Evolutionary conservation across 2,329 filamentous ascomycete species (phyloP).

Genomic region (Apiospora koreana): DNA sequence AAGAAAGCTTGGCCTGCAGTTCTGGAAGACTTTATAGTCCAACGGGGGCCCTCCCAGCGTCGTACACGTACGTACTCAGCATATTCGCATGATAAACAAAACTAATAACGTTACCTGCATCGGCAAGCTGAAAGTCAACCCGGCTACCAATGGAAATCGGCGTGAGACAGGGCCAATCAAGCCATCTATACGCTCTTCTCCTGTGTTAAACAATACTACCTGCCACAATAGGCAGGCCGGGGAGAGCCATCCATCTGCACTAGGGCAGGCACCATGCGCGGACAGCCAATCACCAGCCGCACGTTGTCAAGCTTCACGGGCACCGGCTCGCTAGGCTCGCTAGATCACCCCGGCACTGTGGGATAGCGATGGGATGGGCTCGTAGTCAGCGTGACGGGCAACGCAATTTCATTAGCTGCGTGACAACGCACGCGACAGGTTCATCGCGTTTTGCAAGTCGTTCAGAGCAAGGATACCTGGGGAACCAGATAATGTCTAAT

Average conservation of each 20-base stretch:
- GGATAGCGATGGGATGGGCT: neutral
- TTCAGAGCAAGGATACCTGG: neutral
- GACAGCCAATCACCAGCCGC: neutral
- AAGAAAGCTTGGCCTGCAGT: neutral
- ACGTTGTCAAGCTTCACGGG: constrained; percentile 5
- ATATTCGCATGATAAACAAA: neutral
- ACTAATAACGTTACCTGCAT: neutral
- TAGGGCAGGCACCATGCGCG: neutral
- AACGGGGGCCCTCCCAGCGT: neutral
- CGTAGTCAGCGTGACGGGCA: neutral
- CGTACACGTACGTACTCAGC: neutral
- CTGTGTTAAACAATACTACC: neutral
- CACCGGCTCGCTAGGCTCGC: neutral
- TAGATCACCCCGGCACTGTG: neutral
- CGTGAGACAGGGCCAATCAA: constrained; percentile 1
- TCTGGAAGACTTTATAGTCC: neutral
- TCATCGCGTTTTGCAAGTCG: neutral
- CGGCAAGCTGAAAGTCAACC: neutral
- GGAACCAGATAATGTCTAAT: too few species aligned
- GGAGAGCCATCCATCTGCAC: neutral
- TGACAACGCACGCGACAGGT: neutral
- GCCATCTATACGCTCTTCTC: neutral
- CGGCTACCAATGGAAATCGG: neutral
- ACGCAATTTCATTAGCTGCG: neutral
- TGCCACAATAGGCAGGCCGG: neutral